phyloP scores from a whole-genome alignment of 306 rosid genomes.

The Pueraria montana region DNA sequence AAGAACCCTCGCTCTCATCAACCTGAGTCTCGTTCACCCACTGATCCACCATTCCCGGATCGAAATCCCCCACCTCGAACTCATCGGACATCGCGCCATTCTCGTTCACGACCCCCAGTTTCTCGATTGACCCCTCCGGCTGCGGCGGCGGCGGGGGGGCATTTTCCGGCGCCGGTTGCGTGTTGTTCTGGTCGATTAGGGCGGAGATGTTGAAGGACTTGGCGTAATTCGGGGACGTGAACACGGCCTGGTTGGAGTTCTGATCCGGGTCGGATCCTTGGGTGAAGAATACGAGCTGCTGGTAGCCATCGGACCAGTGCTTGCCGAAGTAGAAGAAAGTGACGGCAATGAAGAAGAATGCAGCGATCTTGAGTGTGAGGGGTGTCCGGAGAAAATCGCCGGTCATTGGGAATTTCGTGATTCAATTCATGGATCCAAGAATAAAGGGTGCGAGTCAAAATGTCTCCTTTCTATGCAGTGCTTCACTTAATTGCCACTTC shows the following conservation, averaged over 20 bases:
- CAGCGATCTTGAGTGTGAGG: constrained; percentile 57
- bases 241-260: constrained; percentile 53
- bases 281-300: constrained; percentile 81
- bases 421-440: constrained; percentile 32
- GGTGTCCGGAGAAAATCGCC: constrained; percentile 58
- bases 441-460: not conserved
- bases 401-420: constrained; percentile 54
- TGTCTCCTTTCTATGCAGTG: not conserved
- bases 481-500: not conserved
- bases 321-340: constrained; percentile 84
- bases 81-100: constrained; percentile 90
- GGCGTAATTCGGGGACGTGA: constrained; percentile 72
- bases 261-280: constrained; percentile 48
- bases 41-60: constrained; percentile 71
- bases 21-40: constrained; percentile 75
- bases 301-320: constrained; percentile 75
- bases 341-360: constrained; percentile 56
- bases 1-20: constrained; percentile 41
- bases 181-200: constrained; percentile 50
- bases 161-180: constrained; percentile 44
- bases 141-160: constrained; percentile 23
- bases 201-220: constrained; percentile 59
- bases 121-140: constrained; percentile 46
- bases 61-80: constrained; percentile 80
- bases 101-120: constrained; percentile 80